Conservation (phyloP, 352 stramenopile genomes). For the Phytophthora sojae region DNA sequence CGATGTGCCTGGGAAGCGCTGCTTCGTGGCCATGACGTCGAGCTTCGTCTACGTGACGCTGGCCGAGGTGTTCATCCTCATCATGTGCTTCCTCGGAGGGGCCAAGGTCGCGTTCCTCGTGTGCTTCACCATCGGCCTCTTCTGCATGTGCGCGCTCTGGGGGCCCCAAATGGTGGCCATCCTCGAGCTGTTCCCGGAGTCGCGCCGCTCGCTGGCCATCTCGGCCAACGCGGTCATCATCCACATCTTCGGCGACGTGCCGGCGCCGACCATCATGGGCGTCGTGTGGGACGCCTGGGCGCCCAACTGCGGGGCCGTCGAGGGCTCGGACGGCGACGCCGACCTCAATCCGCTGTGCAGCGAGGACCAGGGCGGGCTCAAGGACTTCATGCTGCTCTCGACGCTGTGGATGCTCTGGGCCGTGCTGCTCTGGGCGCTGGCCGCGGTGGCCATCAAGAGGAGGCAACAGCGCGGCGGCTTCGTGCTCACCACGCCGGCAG, state of each 20-base stretch:
- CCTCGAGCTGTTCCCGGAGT: constrained; percentile 80
- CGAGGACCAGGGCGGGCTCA: constrained; percentile 48
- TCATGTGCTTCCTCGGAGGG: constrained; percentile 43
- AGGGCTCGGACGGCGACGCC: constrained; percentile 37
- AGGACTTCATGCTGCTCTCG: constrained; percentile 58
- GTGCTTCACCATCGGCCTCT: constrained; percentile 50
- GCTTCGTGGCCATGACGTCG: constrained; percentile 44
- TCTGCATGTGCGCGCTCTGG: constrained; percentile 60
- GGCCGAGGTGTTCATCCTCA: constrained; percentile 45
- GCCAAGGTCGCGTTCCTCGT: constrained; percentile 49
- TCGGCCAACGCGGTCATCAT: constrained; percentile 82
- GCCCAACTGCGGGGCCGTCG: constrained; percentile 64
- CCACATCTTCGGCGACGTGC: constrained; percentile 92
- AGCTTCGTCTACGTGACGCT: constrained; percentile 53
- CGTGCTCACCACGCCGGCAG: constrained; percentile 17
- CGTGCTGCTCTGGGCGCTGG: constrained; percentile 53
- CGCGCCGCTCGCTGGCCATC: constrained; percentile 74
- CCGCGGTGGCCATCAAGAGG: constrained; percentile 27
- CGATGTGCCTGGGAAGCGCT: constrained; percentile 33
- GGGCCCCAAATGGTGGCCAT: constrained; percentile 63
- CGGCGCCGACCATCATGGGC: constrained; percentile 85
- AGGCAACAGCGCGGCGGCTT: constrained; percentile 25
- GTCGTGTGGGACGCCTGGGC: constrained; percentile 84
- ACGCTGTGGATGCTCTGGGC: constrained; percentile 61
- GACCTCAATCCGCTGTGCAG: constrained; percentile 53